phyloP scores from a whole-genome alignment of 805 yeast genomes.

The Myxozyma monticola region DNA sequence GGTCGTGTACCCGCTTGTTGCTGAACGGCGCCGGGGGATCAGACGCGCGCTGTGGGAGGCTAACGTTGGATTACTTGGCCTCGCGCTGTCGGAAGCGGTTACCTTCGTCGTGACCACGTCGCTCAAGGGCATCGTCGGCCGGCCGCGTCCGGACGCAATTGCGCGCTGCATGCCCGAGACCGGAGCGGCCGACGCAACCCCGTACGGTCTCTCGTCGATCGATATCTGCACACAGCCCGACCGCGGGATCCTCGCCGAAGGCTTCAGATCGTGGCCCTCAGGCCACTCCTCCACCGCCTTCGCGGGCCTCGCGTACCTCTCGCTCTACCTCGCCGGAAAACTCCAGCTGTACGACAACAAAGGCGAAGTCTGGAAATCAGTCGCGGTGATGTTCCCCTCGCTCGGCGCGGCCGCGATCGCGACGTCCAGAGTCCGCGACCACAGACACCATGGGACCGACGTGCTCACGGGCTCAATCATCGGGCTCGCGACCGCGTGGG shows the following conservation, averaged over 20 bases:
- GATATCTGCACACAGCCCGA: conserved; percentile 41
- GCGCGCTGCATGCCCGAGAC: conserved; percentile 73
- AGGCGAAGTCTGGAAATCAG: conserved; percentile 33
- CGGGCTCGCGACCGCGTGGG: conserved; percentile 62
- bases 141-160: conserved; percentile 89
- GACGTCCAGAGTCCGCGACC: conserved; percentile 82
- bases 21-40: conserved; percentile 1
- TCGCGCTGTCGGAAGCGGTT: conserved; percentile 57
- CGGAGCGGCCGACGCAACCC: conserved; percentile 49
- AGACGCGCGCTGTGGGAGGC: conserved; percentile 45
- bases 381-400: conserved; percentile 36
- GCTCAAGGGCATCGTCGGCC: conserved; percentile 79
- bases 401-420: conserved; percentile 77
- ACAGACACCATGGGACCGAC: conserved; percentile 90
- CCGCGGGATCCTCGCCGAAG: conserved; percentile 44
- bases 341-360: conserved; percentile 44
- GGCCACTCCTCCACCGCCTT: conserved; percentile 59
- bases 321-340: conserved; percentile 53
- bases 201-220: conserved; percentile 35
- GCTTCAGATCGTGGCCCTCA: conserved; percentile 58
- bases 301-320: conserved; percentile 49
- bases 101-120: conserved; percentile 68
- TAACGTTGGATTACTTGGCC: conserved; percentile 66
- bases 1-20: conserved; percentile 24
- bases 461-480: conserved; percentile 69